phyloP scores from a whole-genome alignment of 208 protist species.

The Trypanosomatidae sp. region DNA sequence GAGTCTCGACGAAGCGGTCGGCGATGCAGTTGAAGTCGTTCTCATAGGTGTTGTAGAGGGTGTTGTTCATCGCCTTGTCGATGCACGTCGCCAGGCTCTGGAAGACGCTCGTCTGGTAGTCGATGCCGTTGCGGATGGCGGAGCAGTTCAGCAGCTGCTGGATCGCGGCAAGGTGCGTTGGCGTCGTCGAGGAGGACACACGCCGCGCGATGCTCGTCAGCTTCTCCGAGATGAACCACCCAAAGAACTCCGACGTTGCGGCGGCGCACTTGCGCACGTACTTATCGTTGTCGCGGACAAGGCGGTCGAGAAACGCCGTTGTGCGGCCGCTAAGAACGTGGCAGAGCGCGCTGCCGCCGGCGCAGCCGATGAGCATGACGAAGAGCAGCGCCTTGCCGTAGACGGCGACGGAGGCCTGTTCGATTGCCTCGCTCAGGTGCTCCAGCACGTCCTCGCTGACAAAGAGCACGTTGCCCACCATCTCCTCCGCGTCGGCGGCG shows the following conservation, averaged over 20 bases:
- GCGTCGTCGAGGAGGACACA: constrained; percentile 42
- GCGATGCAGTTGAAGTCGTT: constrained; percentile 64
- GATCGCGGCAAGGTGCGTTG: constrained; percentile 40
- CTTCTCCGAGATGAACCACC: constrained; percentile 62
- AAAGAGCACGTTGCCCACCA: constrained; percentile 22
- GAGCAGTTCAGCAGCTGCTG: constrained; percentile 59
- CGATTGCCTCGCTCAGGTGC: constrained; percentile 35
- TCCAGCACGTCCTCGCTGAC: constrained; percentile 27
- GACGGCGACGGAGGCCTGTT: constrained; percentile 51
- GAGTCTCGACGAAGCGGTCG: constrained; percentile 59
- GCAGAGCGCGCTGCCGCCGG: constrained; percentile 46
- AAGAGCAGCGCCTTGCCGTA: constrained; percentile 79
- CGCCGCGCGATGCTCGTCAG: constrained; percentile 40
- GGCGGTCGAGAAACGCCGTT: constrained; percentile 51
- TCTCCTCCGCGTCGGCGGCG: constrained; percentile 19
- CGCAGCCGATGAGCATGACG: constrained; percentile 62
- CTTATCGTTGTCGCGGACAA: constrained; percentile 65
- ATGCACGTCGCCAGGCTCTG: constrained; percentile 62
- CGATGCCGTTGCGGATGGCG: constrained; percentile 41
- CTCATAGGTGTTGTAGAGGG: constrained; percentile 63
- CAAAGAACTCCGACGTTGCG: constrained; percentile 40
- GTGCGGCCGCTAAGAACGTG: constrained; percentile 40
- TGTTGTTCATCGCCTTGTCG: constrained; percentile 60
- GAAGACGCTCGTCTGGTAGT: constrained; percentile 54
- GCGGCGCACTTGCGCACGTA: constrained; percentile 71